Base-by-base conservation (phyloP, 2,329 filamentous ascomycete genomes). In the Neofusicoccum umdonicola region DNA sequence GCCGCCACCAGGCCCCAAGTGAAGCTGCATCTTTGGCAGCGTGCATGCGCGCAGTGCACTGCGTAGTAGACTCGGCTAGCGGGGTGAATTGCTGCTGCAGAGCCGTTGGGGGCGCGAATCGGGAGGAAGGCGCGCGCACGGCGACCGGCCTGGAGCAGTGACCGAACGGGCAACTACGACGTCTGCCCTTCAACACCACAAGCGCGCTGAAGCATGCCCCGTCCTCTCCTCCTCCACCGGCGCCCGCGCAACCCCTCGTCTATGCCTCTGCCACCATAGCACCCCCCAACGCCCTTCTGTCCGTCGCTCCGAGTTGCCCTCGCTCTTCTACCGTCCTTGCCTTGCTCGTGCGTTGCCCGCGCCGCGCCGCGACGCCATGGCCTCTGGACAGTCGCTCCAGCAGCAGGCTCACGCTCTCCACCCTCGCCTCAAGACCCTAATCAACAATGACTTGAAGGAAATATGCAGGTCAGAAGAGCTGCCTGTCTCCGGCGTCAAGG, bases 401-500 rank as follows among this genome's bases (percentile, higher is more conserved):
- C 75, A 76, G 67, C 74, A 77, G 69, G 73, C 79, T 27, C 72
- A 74, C 56, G 70, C 72, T 65, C 74, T 83, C 22, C 75, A 77
- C 57, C 77, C 78, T 60, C 76, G 81, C 68, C 78, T 84, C 56
- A 87, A 86, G 72, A 82, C 78, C 8, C 77, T 88, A 61, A 80
- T 87, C 63, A 88, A 87, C 72, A 81, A 80, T 66, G 88, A 93
- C 71, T 85, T 97, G 56, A 91, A 92, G 71, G 84, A 84, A 61
- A 89, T 98, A 69, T 90, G 94, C 73, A 85, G 87, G 68, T 82
- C 85, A 66, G 91, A 96, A 79, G 85, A 88, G 52, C 82, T 96
- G 41, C 85, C 87, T 69, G 90, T 91, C 66, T 91, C 89, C 34
- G 95, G 95, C 19, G 89, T 95, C 72, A 99, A 99, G 82, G 87